Evolutionary conservation across 176 grass and related monocot species (phyloP).

Genomic region (Rhynchospora tenuis): DNA sequence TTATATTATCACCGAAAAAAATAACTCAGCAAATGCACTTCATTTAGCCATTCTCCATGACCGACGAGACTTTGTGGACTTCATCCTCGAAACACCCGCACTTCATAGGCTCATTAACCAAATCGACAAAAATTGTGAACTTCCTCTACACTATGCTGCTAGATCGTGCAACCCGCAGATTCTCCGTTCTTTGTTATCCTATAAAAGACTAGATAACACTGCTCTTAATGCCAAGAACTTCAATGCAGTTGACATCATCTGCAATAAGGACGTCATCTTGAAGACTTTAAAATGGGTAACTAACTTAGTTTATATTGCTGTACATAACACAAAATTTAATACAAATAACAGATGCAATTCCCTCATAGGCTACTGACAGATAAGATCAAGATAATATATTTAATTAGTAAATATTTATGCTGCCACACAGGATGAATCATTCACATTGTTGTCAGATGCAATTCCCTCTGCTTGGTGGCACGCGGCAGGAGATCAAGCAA

Average conservation of each 20-base stretch:
- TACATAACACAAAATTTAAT: too few relatives aligned
- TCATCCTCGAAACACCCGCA: neutral
- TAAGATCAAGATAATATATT: too few relatives aligned
- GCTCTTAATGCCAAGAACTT: neutral
- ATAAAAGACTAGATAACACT: neutral
- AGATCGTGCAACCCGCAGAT: neutral
- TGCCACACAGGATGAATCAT: too few relatives aligned
- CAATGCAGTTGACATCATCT: neutral
- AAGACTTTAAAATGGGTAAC: neutral
- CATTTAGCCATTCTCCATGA: neutral
- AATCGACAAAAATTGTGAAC: neutral
- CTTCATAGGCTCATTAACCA: neutral
- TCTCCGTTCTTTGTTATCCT: neutral
- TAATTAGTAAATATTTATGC: too few relatives aligned
- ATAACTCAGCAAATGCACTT: neutral
- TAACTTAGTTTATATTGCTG: too few relatives aligned
- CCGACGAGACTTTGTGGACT: neutral
- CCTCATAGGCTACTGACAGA: too few relatives aligned
- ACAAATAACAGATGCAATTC: too few relatives aligned
- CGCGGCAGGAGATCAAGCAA: too few relatives aligned
- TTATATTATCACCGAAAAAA: neutral
- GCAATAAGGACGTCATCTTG: neutral
- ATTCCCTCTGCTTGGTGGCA: too few relatives aligned
- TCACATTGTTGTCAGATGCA: too few relatives aligned
- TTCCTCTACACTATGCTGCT: neutral